Base-by-base conservation (phyloP, 108 stramenopile species). In the Seminavis robusta region DNA sequence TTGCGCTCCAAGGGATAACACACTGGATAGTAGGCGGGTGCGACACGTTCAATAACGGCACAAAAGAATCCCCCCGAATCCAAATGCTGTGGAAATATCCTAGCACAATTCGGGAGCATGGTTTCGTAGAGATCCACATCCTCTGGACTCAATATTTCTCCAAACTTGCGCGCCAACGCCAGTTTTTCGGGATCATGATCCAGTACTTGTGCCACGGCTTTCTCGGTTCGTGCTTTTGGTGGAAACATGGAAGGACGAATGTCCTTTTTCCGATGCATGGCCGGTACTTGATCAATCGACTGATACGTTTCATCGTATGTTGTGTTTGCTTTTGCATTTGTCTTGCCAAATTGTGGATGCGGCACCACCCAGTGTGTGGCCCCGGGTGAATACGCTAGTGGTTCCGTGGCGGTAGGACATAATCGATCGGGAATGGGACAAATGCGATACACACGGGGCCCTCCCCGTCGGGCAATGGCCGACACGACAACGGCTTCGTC, bases 401-500 rank as follows among this genome's bases (percentile, higher is more conserved):
- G 9, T 8, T 8, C 16, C 16, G 9, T 8, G 16, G 17, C 8
- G 8, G 8, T 16, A 8, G 16, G 16, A 19, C 8, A 7, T 8
- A 45, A 45, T 8, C 16, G 9, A n/a, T 10, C 7, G 8, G 44
- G 44, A 15, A 20, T 20, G 8, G 44, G 44, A n/a, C 9, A 10
- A 20, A 45, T 17, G 13, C 16, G 9, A 16, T 45, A 45, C 9
- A 17, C 44, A 7, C 17, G 8, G 9, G 44, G 44, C 16, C 44
- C 44, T 8, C 44, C 44, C 9, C 9, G 8, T 17, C 16, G 44
- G 9, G 44, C 44, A 45, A 45, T 45, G 8, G 44, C 44, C 7
- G 13, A 15, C 8, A 16, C 23, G 23, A 52, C 51, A 23, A 52
- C 51, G n/a, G 4, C 41, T n/a, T 68, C 67, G 17, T 68, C 62